Evolutionary conservation across 208 protist genomes (phyloP).

Genomic region (Leishmania mexicana): DNA sequence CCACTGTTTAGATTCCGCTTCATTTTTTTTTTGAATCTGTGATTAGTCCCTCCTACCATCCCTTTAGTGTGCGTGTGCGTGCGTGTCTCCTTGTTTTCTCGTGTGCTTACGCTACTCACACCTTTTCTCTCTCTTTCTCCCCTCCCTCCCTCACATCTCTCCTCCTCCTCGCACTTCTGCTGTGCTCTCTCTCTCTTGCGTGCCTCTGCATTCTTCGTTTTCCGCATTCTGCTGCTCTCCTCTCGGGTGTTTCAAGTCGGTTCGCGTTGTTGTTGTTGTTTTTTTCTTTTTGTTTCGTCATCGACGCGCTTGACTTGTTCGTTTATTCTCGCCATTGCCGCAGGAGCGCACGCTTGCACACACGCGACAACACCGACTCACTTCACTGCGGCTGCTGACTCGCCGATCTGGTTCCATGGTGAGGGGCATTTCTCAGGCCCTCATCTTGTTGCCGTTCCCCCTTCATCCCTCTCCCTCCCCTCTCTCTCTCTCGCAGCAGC

Average conservation of each 20-base stretch:
- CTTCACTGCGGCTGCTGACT: background rate
- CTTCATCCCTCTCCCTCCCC: background rate
- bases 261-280: background rate
- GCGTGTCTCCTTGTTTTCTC: conserved; percentile 6
- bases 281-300: conserved; percentile 1
- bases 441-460: background rate
- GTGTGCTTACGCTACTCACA: background rate
- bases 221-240: background rate
- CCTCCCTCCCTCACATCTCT: background rate
- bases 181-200: background rate
- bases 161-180: background rate
- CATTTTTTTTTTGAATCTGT: background rate
- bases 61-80: background rate
- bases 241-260: background rate
- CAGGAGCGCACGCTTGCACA: background rate
- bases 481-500: background rate
- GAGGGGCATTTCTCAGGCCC: background rate
- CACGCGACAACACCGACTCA: background rate
- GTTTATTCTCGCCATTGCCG: background rate
- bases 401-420: background rate
- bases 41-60: background rate
- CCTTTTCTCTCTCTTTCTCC: background rate
- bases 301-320: background rate
- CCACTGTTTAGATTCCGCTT: background rate
- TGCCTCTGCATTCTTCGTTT: background rate